These are phyloP conservation scores for Phycomyces blakesleeanus DNA, from an alignment of 192 early-diverging fungal species.

Conservation along the genomic window DNA sequence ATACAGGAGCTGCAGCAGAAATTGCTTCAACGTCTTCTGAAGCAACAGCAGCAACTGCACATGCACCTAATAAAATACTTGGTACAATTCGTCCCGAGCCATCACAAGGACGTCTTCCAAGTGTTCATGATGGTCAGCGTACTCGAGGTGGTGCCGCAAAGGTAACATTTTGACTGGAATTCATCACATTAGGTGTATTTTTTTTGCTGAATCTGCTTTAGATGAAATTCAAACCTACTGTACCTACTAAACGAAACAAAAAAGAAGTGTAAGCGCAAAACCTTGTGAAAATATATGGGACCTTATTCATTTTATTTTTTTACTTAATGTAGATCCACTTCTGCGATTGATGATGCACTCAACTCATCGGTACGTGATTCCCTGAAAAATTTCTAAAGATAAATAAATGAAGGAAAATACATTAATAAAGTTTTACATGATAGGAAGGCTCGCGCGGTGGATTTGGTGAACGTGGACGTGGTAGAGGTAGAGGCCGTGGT, in stretches of 20 bases:
- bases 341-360: constrained; percentile 13
- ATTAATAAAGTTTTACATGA: no score
- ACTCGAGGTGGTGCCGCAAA: constrained; percentile 41
- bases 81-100: constrained; percentile 29
- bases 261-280: constrained; percentile 42
- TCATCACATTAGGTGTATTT: not conserved
- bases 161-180: constrained; percentile 18
- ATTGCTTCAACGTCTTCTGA: not conserved
- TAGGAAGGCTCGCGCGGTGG: constrained; percentile 14
- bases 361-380: not conserved
- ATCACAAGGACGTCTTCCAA: constrained; percentile 22
- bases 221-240: constrained; percentile 59
- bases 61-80: not conserved
- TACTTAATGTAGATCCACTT: constrained; percentile 9
- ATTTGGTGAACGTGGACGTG: constrained; percentile 44
- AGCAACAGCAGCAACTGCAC: not conserved
- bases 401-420: no score
- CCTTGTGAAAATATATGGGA: no score
- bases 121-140: constrained; percentile 28
- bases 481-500: constrained; percentile 30
- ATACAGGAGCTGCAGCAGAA: not conserved
- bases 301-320: not conserved
- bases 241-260: constrained; percentile 54
- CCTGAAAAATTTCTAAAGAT: not conserved
- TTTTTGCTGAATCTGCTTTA: constrained; percentile 18